Percentiles rank a stretch among this genome's conserved stretches.
Evolutionary conservation across 805 yeast species (phyloP).

Genomic region (Sugiyamaella qingdaonensis): DNA sequence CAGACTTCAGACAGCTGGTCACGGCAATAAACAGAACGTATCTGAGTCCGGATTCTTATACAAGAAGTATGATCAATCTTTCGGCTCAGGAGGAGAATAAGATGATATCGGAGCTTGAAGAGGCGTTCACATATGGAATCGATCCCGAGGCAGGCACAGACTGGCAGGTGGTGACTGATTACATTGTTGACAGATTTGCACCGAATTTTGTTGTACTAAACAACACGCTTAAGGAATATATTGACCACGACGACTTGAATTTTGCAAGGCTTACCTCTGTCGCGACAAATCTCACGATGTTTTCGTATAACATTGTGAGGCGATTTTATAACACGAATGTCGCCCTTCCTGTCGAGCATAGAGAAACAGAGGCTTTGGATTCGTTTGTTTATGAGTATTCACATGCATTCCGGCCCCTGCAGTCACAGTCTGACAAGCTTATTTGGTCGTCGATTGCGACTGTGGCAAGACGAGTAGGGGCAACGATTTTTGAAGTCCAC

Average conservation of each 20-base stretch:
- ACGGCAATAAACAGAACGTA: constrained; percentile 52
- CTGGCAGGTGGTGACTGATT: constrained; percentile 53
- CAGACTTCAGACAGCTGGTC: constrained; percentile 51
- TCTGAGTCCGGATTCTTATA: constrained; percentile 47
- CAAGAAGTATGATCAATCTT: constrained; percentile 35
- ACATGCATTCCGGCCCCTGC: background rate
- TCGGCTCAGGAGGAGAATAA: constrained; percentile 34
- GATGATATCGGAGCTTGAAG: constrained; percentile 37
- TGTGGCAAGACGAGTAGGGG: constrained; percentile 2
- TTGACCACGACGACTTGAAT: background rate
- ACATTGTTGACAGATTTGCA: constrained; percentile 49
- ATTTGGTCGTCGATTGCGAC: constrained; percentile 9
- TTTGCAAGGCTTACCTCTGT: background rate
- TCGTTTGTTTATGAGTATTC: constrained; percentile 10
- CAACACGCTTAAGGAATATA: constrained; percentile 31
- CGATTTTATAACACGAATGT: background rate
- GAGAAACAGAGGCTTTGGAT: constrained; percentile 1
- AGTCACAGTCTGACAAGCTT: constrained; percentile 8
- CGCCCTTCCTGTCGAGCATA: background rate
- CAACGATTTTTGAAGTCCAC: background rate
- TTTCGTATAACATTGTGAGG: constrained; percentile 7
- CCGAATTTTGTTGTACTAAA: constrained; percentile 46
- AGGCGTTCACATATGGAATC: constrained; percentile 29
- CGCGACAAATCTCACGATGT: constrained; percentile 7
- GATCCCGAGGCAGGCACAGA: constrained; percentile 43